Evolutionary conservation across 2,329 filamentous ascomycete species (phyloP).

Genomic region (Pyrenophora seminiperda): DNA sequence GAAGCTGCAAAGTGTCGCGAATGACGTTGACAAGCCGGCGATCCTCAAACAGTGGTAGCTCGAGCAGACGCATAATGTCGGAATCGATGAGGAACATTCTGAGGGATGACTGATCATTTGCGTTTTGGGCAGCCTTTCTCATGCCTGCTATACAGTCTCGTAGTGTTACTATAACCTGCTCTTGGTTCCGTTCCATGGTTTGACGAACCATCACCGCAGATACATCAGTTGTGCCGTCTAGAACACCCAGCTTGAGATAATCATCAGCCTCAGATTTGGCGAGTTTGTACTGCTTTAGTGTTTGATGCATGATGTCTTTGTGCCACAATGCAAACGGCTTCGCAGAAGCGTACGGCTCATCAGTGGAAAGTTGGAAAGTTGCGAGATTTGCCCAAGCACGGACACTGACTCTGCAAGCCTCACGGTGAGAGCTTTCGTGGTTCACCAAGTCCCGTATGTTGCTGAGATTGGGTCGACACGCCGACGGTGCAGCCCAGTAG

Average conservation of each 20-base stretch:
- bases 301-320: constrained; percentile 58
- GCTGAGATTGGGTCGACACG: constrained; percentile 58
- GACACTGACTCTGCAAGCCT: constrained; percentile 64
- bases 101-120: constrained; percentile 50
- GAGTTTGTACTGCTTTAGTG: constrained; percentile 60
- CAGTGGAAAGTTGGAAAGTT: constrained; percentile 61
- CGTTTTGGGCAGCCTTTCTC: constrained; percentile 53
- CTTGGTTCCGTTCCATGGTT: constrained; percentile 62
- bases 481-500: constrained; percentile 62
- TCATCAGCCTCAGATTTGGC: constrained; percentile 64
- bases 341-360: constrained; percentile 54
- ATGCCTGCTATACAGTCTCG: constrained; percentile 59
- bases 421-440: constrained; percentile 61
- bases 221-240: constrained; percentile 48
- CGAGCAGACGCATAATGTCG: constrained; percentile 54
- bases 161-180: constrained; percentile 61
- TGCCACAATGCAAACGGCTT: constrained; percentile 61
- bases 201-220: constrained; percentile 56
- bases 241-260: constrained; percentile 50
- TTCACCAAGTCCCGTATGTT: constrained; percentile 61
- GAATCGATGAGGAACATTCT: constrained; percentile 52
- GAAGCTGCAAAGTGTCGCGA: constrained; percentile 56
- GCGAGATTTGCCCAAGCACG: constrained; percentile 63
- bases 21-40: constrained; percentile 53
- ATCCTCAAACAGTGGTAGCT: constrained; percentile 58